Conservation (phyloP, 176 grass and related monocot species). For the Triticum monococcum region DNA sequence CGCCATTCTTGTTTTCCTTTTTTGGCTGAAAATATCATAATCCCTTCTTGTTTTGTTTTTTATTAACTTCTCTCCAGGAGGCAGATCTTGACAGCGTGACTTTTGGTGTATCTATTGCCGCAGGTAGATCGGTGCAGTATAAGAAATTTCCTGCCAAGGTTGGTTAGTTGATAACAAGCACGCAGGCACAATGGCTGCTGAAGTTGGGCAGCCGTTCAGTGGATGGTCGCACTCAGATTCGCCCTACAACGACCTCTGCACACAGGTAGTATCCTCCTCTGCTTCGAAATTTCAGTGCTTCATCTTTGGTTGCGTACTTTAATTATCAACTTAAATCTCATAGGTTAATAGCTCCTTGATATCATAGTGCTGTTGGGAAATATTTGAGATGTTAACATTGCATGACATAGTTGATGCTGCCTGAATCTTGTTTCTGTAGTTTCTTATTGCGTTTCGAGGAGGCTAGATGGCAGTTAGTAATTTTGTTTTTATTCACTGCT, state of each 20-base stretch:
- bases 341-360: not conserved
- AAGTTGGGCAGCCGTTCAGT: conserved; percentile 45
- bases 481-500: not conserved
- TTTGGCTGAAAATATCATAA: not conserved
- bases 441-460: conserved; percentile 10
- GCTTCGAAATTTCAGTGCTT: not conserved
- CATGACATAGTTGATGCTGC: not conserved
- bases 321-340: not conserved
- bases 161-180: not conserved
- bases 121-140: conserved; percentile 19
- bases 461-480: not conserved
- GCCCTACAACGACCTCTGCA: conserved; percentile 24
- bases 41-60: not conserved
- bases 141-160: not conserved
- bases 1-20: not conserved
- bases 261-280: conserved; percentile 31
- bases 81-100: not conserved
- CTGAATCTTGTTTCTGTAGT: not conserved
- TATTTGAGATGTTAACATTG: not conserved
- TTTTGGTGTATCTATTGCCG: not conserved
- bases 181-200: conserved; percentile 49
- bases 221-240: conserved; percentile 46
- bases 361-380: not conserved
- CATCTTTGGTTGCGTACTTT: not conserved
- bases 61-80: not conserved